Evolutionary conservation across 306 rosid species (phyloP), one percentile per base, ranked within the genome.

Genomic region (Prunus campanulata): DNA sequence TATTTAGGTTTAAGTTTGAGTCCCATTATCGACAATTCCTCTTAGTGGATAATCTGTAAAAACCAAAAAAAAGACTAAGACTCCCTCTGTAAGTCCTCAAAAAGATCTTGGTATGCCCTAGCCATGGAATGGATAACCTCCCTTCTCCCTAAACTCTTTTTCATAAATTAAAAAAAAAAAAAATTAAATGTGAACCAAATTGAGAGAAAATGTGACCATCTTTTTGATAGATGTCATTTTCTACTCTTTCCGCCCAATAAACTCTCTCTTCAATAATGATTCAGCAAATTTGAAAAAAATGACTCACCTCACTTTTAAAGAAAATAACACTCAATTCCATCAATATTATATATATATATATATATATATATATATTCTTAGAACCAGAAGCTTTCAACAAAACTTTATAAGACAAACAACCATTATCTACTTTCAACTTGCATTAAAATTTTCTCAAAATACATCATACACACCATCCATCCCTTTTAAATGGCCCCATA

Each of bases 371-470:
- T 30, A 11, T 11, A 78, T 80, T 77, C 55, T 56, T 48, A 70
- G 74, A 74, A 67, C 72, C 83, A 86, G 76, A 80, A 80, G 84
- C 83, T 83, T 85, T 89, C 93, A 83, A 84, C 78, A 66, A n/a
- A 75, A 11, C 93, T 80, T 85, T 89, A 79, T 67, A 39, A 62
- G 76, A 84, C 82, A 87, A 82, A 75, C 72, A 82, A 80, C 87
- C 81, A 85, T 83, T 80, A 77, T 83, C 79, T 72, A 87, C 71
- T 39, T 81, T 75, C 98, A 86, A 83, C 80, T 90, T 83, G 88
- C 84, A 80, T 70, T 81, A 76, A 68, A 82, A 47, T 57, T 85
- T 82, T 88, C 86, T 81, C 48, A 81, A 74, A 51, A 83, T 81
- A 78, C 89, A 90, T 87, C 76, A 86, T 83, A 61, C 60, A 75